Evolutionary conservation across 164 flowering plant species (phyloP), one percentile per base, ranked within the genome.

Genomic region (Nymphaea colorata): DNA sequence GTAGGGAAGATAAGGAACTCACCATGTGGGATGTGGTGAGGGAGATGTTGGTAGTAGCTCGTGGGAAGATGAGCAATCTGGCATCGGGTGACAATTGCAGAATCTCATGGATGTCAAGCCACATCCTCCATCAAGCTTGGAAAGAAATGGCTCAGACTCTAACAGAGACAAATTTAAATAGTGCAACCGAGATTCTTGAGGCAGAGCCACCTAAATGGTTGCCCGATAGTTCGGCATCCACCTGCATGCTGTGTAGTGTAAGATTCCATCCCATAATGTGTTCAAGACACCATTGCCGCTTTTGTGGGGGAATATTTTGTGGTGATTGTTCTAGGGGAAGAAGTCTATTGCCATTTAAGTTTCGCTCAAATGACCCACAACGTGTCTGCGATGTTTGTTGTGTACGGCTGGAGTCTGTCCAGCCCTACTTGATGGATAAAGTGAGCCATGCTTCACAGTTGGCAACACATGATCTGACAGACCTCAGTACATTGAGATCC

Each of bases 11-110:
- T 16, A 88, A 85, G 76, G 94, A 89, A 73, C 72, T 95, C 75
- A 95, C 96, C 10, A 87, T 92, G 96, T 95, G 99, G 99, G 94
- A 92, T 79, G 97, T 92, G 68, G 80, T 95, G 16, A 68, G 74
- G 42, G 99, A 95, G 65, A 95, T 95, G 94, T 62, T 92, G 74
- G 82, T 86, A 69, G 93, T 78, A 2, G 98, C 91, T 17, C 86
- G 86, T 43, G 96, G 93, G 59, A 92, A 95, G 80, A 85, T 85
- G 57, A 78, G 64, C 71, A 77, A 92, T 67, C 43, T 95, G 64
- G 82, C 98, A 64, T 83, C 90, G 0, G 88, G 84, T 65, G 85
- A 86, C 73, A 66, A 78, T 41, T 72, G 42, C 65, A 66, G 64
- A 5, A 51, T 84, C 18, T 82, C 91, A 42, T 86, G 86, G 87